These are phyloP conservation scores for Gymnopilus junonius DNA, from an alignment of 768 basidiomycete species.

Conservation along the genomic window DNA sequence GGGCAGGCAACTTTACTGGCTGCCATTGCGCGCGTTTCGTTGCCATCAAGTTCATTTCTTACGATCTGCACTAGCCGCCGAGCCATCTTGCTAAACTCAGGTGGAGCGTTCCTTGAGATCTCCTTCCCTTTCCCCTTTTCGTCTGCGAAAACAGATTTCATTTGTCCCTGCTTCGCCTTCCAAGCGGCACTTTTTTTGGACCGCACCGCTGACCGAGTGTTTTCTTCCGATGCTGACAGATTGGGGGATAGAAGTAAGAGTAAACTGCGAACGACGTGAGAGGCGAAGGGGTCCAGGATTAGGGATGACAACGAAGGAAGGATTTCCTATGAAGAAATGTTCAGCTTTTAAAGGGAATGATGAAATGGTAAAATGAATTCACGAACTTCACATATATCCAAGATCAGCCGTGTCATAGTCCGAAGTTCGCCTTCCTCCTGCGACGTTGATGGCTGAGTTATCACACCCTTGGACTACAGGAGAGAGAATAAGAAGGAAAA, in stretches of 20 bases:
- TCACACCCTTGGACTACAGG: conserved; percentile 55
- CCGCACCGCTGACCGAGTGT: conserved; percentile 52
- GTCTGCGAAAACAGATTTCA: conserved; percentile 77
- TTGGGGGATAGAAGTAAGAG: conserved; percentile 77
- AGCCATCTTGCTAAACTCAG: conserved; percentile 52
- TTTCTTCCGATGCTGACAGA: conserved; percentile 43
- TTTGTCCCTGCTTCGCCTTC: conserved; percentile 79
- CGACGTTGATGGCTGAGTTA: conserved; percentile 50
- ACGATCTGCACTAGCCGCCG: conserved; percentile 53
- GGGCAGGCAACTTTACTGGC: conserved; percentile 81
- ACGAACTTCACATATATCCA: conserved; percentile 67
- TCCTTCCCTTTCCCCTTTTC: conserved; percentile 42
- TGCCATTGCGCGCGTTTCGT: conserved; percentile 79
- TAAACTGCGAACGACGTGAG: conserved; percentile 85
- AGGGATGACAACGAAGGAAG: conserved; percentile 63
- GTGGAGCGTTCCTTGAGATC: conserved; percentile 37
- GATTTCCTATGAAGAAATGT: conserved; percentile 61
- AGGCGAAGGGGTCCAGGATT: conserved; percentile 86
- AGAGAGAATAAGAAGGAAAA: neutral
- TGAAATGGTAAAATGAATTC: conserved; percentile 14
- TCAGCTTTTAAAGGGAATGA: neutral
- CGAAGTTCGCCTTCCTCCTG: conserved; percentile 68
- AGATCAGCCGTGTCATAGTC: conserved; percentile 63
- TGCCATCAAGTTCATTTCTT: conserved; percentile 57
- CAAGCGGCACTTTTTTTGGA: conserved; percentile 86